Evolutionary conservation across 768 basidiomycete species (phyloP).

Genomic region (Floccularia luteovirens): DNA sequence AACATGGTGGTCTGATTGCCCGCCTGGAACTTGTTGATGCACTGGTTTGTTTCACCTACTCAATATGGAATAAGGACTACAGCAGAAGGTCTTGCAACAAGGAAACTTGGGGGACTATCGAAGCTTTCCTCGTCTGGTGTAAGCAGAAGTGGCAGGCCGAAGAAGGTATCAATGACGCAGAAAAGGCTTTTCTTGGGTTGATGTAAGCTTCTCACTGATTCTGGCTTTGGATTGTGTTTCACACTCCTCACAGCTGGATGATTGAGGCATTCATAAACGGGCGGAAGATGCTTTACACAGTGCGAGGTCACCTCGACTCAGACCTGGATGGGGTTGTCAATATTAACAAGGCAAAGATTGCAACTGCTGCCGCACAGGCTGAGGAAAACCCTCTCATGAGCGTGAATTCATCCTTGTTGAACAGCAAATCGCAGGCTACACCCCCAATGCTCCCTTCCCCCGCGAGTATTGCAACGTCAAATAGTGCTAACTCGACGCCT

Average conservation of each 20-base stretch:
- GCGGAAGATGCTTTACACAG: slow-evolving; percentile 25
- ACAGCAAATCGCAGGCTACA: slow-evolving; percentile 34
- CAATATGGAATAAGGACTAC: slow-evolving; percentile 75
- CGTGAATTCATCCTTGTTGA: slow-evolving; percentile 18
- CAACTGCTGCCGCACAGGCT: slow-evolving; percentile 30
- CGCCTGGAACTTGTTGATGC: slow-evolving; percentile 78
- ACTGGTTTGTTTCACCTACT: slow-evolving; percentile 76
- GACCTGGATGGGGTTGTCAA: slow-evolving; percentile 30
- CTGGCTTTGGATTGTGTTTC: slow-evolving; percentile 18
- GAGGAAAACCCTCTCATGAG: slow-evolving; percentile 22
- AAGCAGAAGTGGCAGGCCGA: slow-evolving; percentile 59
- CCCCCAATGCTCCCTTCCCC: slow-evolving; percentile 79
- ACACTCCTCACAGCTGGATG: slow-evolving; percentile 51
- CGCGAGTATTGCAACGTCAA: slow-evolving; percentile 57
- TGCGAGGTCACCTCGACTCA: slow-evolving; percentile 25
- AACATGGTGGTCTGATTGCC: slow-evolving; percentile 67
- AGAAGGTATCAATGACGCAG: slow-evolving; percentile 40
- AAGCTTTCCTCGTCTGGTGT: slow-evolving; percentile 65
- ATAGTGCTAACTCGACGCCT: slow-evolving; percentile 75
- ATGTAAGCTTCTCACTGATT: slow-evolving; percentile 49
- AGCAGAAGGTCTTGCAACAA: slow-evolving; percentile 44
- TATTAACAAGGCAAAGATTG: slow-evolving; percentile 26
- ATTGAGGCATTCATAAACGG: slow-evolving; percentile 68
- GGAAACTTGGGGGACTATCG: slow-evolving; percentile 62
- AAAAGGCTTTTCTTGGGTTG: slow-evolving; percentile 67